Evolutionary conservation across 2,329 filamentous ascomycete species (phyloP).

Genomic region (Cytospora leucostoma): DNA sequence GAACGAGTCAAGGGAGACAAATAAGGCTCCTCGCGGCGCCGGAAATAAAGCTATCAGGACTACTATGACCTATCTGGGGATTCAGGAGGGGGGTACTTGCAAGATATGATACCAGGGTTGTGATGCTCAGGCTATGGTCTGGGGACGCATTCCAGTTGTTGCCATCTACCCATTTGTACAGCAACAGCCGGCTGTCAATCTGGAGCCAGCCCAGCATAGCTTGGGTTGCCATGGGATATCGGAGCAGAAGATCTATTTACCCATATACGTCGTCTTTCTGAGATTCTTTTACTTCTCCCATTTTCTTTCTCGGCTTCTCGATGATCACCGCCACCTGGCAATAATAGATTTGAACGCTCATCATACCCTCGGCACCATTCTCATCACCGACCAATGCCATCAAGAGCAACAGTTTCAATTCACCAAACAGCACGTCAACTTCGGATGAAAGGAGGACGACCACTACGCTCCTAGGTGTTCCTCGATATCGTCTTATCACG

Average conservation of each 20-base stretch:
- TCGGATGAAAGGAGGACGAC: background rate
- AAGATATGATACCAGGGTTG: slow-evolving; percentile 14
- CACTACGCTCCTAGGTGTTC: slow-evolving; percentile 12
- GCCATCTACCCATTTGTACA: slow-evolving; percentile 24
- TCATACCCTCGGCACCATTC: background rate
- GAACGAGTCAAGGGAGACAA: slow-evolving; percentile 15
- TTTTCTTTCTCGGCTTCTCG: background rate
- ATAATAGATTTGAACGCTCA: slow-evolving; percentile 1
- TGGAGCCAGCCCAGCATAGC: slow-evolving; percentile 25
- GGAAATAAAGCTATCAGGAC: slow-evolving; percentile 15
- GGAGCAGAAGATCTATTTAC: slow-evolving; percentile 17
- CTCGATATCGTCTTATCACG: slow-evolving; percentile 1
- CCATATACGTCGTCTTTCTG: slow-evolving; percentile 10
- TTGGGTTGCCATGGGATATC: slow-evolving; percentile 27
- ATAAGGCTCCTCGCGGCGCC: slow-evolving; percentile 6
- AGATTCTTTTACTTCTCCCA: slow-evolving; percentile 1
- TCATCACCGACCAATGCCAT: background rate
- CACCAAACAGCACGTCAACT: background rate
- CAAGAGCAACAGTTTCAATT: background rate
- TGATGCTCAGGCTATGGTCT: slow-evolving; percentile 14
- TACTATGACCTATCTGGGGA: slow-evolving; percentile 6
- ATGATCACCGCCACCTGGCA: slow-evolving; percentile 12
- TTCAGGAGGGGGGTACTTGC: slow-evolving; percentile 2
- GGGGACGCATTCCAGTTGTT: slow-evolving; percentile 27
- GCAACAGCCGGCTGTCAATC: slow-evolving; percentile 15